Evolutionary conservation across 192 early-diverging fungal genomes (phyloP), one percentile per base, ranked within the genome.

Genomic region (Martensiomyces pterosporus): DNA sequence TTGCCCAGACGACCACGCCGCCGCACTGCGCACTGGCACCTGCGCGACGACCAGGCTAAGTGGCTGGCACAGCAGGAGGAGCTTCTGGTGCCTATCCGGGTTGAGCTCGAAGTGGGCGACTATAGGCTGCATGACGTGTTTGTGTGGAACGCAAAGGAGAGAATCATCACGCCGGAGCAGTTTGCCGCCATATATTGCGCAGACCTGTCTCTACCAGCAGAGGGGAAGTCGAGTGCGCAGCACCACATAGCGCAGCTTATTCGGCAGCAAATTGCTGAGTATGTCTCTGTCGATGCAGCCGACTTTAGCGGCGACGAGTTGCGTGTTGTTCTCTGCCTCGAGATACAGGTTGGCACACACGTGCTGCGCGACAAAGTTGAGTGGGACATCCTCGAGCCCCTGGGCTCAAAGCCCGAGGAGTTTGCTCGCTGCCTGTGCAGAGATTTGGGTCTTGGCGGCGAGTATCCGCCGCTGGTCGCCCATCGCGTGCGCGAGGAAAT

Each of bases 61-160:
- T 73, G 69, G 69, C 50, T 73, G 9, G 82, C 88, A 5, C 78
- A 83, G 37, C 73, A 79, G 40, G 78, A 82, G 13, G 92, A 92
- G 61, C 60, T 79, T 12, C 59, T 96, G 12, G 88, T 96, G 1
- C 93, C 93, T 6, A 93, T 97, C 24, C 77, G 89, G 9, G 60
- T 97, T n/a, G 92, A 97, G 58, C 60, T 94, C 64, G 93, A 97
- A 66, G 56, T 89, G 1, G 89, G 92, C 34, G 89, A 89, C 32
- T 74, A 85, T 46, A 88, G 88, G 38, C 62, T 94, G 42, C 79
- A 90, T 21, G 93, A 97, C 49, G 78, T 84, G 14, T 97, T 97
- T 66, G 81, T 86, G 18, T 97, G 93, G 93, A 97, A 97, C 53
- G 77, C 92, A 43, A 85, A 93, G 54, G 89, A 90, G 57, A 80